Percentiles rank a stretch among this genome's conserved stretches.
phyloP scores from a whole-genome alignment of 257 asterid species.

The Ophiorrhiza pumila region DNA sequence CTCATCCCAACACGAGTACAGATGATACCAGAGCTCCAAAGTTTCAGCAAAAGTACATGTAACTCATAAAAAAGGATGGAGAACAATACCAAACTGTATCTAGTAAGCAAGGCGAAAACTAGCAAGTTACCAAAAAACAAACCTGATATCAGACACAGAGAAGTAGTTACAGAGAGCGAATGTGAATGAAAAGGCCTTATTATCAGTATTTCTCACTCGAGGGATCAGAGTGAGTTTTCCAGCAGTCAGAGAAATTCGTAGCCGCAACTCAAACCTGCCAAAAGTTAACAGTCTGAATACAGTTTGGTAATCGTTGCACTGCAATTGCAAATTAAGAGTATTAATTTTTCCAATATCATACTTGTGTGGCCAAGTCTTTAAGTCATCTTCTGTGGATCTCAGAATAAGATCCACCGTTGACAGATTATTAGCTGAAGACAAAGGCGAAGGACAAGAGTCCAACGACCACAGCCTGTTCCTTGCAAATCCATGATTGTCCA shows the following conservation, averaged over 20 bases:
- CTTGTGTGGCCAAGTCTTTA: conserved; percentile 83
- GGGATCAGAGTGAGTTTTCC: conserved; percentile 71
- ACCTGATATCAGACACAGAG: conserved; percentile 82
- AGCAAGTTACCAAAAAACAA: conserved; percentile 15
- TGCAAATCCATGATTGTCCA: conserved; percentile 80
- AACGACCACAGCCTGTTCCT: conserved; percentile 71
- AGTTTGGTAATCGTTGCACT: no score
- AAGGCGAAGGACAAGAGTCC: conserved; percentile 68
- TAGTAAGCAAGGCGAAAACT: conserved; percentile 20
- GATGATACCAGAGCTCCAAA: neutral
- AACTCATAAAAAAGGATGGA: conserved; percentile 14
- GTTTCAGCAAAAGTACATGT: neutral
- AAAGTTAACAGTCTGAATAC: neutral
- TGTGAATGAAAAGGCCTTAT: conserved; percentile 68
- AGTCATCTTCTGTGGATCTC: conserved; percentile 79
- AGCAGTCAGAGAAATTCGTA: conserved; percentile 61
- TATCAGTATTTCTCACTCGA: conserved; percentile 66
- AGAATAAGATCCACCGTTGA: conserved; percentile 70
- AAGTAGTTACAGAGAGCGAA: conserved; percentile 69
- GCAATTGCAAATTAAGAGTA: neutral
- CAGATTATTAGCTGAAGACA: conserved; percentile 53
- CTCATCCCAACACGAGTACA: conserved; percentile 6
- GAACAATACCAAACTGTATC: conserved; percentile 14
- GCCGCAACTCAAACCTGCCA: conserved; percentile 74
- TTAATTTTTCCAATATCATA: conserved; percentile 7